Evolutionary conservation across 116 monocot species (phyloP).

Genomic region (Zostera marina): DNA sequence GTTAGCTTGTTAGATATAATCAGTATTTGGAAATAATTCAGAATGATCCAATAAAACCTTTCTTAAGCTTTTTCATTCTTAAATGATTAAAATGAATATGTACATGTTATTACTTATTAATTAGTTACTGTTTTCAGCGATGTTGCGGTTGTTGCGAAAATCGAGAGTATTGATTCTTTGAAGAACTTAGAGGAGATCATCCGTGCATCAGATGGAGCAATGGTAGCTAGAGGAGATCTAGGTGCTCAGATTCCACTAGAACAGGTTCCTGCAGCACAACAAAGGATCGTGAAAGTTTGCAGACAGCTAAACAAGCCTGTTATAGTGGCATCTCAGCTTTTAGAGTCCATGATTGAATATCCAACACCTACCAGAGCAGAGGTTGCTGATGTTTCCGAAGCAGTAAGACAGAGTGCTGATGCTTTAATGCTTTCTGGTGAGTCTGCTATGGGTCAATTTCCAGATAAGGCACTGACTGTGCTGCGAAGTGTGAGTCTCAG

Average conservation of each 20-base stretch:
- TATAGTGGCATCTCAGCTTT: slow-evolving; percentile 88
- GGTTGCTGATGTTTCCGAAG: slow-evolving; percentile 98
- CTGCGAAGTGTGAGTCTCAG: slow-evolving; percentile 79
- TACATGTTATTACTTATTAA: background rate
- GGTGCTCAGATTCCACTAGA: slow-evolving; percentile 95
- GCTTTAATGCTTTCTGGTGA: slow-evolving; percentile 98
- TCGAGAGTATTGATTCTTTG: slow-evolving; percentile 84
- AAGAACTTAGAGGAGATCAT: slow-evolving; percentile 88
- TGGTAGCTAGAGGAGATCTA: slow-evolving; percentile 97
- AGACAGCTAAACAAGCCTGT: slow-evolving; percentile 95
- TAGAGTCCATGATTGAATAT: slow-evolving; percentile 99
- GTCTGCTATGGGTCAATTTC: slow-evolving; percentile 94
- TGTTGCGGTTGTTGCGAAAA: slow-evolving; percentile 85
- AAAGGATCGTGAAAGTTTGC: slow-evolving; percentile 66
- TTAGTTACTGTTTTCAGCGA: slow-evolving; percentile 34
- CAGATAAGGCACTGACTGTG: slow-evolving; percentile 85
- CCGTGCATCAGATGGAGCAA: slow-evolving; percentile 85
- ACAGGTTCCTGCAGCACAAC: slow-evolving; percentile 81
- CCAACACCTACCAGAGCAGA: slow-evolving; percentile 99
- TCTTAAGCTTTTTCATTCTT: no score
- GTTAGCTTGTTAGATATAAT: no score
- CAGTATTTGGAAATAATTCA: no score
- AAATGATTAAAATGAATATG: background rate
- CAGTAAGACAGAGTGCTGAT: slow-evolving; percentile 85
- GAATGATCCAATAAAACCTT: no score